Percentiles rank a stretch among this genome's conserved stretches.
Conservation (phyloP, 1,284 basidiomycete species). For the Dichomitus squalens region DNA sequence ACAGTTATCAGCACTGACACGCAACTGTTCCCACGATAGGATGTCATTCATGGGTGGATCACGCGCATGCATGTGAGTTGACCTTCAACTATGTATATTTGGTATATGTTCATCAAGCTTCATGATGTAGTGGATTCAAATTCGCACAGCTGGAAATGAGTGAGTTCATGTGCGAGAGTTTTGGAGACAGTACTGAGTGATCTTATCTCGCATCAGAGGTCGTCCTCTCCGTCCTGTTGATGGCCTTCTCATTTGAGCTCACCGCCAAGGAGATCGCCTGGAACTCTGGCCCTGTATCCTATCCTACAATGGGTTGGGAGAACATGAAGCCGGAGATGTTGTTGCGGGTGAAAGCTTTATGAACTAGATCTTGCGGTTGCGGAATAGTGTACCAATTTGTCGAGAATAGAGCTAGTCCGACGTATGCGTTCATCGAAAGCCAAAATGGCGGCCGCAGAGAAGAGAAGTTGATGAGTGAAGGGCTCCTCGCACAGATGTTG, state of each 20-base stretch:
- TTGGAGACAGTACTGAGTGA: not conserved
- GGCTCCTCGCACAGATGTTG: too few species aligned
- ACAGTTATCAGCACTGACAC: too few species aligned
- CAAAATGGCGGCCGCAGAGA: too few species aligned
- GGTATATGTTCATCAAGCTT: not conserved
- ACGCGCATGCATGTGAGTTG: constrained; percentile 36
- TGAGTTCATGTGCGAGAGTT: constrained; percentile 14
- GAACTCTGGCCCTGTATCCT: constrained; percentile 11
- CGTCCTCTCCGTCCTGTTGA: constrained; percentile 10
- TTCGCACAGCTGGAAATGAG: constrained; percentile 40
- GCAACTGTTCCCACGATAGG: constrained; percentile 14
- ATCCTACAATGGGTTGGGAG: not conserved
- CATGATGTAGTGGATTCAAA: constrained; percentile 33
- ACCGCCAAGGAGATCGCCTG: constrained; percentile 24
- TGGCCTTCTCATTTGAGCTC: constrained; percentile 15
- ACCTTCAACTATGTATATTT: not conserved
- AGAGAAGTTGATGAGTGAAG: too few species aligned
- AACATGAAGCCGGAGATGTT: constrained; percentile 1
- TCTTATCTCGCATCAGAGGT: constrained; percentile 8
- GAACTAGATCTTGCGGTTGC: too few species aligned
- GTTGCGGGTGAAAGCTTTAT: not conserved
- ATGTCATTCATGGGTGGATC: constrained; percentile 38
- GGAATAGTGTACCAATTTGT: too few species aligned
- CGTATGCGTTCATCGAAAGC: too few species aligned
- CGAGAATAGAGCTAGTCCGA: too few species aligned